A percentile compares a stretch with the other conserved stretches of the same genome.
These are phyloP conservation scores for Fusarium caatingaense DNA, from an alignment of 2,329 filamentous ascomycete species.

Conservation along the genomic window DNA sequence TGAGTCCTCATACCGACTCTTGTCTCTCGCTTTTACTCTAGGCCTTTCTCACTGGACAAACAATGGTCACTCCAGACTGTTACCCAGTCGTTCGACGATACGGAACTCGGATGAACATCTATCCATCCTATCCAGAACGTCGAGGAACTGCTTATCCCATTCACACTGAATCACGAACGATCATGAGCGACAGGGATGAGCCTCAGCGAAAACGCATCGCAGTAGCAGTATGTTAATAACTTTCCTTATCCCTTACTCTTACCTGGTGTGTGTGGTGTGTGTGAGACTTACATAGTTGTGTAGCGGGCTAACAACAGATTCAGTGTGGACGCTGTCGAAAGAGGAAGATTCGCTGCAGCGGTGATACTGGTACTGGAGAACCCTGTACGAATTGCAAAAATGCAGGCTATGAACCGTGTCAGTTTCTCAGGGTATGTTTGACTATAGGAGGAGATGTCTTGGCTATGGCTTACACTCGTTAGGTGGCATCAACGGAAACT, in stretches of 20 bases:
- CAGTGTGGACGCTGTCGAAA: slow-evolving; percentile 92
- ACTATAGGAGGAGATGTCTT: background rate
- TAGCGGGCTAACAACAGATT: slow-evolving; percentile 38
- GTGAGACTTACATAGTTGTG: slow-evolving; percentile 42
- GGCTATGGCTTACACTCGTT: slow-evolving; percentile 4
- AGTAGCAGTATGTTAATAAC: slow-evolving; percentile 62
- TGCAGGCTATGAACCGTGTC: slow-evolving; percentile 77
- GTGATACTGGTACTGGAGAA: slow-evolving; percentile 79
- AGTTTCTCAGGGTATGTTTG: slow-evolving; percentile 80
- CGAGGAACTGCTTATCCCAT: slow-evolving; percentile 30
- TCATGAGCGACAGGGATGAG: slow-evolving; percentile 50
- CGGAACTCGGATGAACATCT: slow-evolving; percentile 24
- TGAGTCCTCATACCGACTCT: slow-evolving; percentile 2
- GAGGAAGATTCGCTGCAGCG: slow-evolving; percentile 94
- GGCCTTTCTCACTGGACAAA: background rate
- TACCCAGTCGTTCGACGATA: slow-evolving; percentile 40
- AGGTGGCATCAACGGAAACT: slow-evolving; percentile 51
- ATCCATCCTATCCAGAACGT: slow-evolving; percentile 41
- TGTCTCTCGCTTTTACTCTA: slow-evolving; percentile 7
- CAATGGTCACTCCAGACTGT: slow-evolving; percentile 40
- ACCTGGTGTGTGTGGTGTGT: slow-evolving; percentile 42
- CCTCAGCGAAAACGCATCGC: slow-evolving; percentile 68
- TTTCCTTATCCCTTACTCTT: slow-evolving; percentile 4
- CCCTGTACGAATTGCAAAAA: slow-evolving; percentile 87
- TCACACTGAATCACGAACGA: slow-evolving; percentile 35